Base-by-base conservation (phyloP, 1,284 basidiomycete species). In the Cryptococcus sp. region DNA sequence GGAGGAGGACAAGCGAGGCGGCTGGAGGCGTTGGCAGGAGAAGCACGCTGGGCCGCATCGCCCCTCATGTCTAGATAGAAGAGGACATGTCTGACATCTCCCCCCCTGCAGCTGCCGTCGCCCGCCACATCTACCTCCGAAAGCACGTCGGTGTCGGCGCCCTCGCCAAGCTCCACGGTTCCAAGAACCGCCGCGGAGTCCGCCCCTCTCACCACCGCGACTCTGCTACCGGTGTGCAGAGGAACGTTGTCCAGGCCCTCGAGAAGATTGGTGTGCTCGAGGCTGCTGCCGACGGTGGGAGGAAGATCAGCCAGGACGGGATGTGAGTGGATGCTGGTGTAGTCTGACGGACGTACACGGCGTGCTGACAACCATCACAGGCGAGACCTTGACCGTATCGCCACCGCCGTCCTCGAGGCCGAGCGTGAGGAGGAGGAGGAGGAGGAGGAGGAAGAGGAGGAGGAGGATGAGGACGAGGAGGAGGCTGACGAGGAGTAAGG, bases 221-320 rank as follows among this genome's bases (percentile, higher is more conserved):
- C 78, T 85, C 87, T 48, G 93, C 93, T 53, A 84, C 89, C 62
- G 88, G 86, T 62, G 88, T 94, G 52, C 89, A 94, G 79, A 88
- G 91, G 77, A 91, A 87, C 79, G 80, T 97, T 68, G 90, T 95
- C 80, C 95, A 98, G 81, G 87, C 92, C 55, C 84, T 98, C 66
- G 95, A 98, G 85, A 96, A 95, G 83, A 98, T 99, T 72, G 94
- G 94, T 75, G 95, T 98, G 60, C 84, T 98, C 68, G 95, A 98
- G 82, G 85, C 88, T 80, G 84, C 87, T 61, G 86, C 91, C 57
- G 93, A 96, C 77, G 96, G 95, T 70, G 95, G 95, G 65, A 87
- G 95, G 73, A 86, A 90, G 79, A 97, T 98, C 79, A 88, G 86
- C 75, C 93, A 98, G 81, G 95, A 98, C 77, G 96, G 96, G 66